phyloP scores from a whole-genome alignment of 257 asterid genomes.

The Leonotis leonurus region DNA sequence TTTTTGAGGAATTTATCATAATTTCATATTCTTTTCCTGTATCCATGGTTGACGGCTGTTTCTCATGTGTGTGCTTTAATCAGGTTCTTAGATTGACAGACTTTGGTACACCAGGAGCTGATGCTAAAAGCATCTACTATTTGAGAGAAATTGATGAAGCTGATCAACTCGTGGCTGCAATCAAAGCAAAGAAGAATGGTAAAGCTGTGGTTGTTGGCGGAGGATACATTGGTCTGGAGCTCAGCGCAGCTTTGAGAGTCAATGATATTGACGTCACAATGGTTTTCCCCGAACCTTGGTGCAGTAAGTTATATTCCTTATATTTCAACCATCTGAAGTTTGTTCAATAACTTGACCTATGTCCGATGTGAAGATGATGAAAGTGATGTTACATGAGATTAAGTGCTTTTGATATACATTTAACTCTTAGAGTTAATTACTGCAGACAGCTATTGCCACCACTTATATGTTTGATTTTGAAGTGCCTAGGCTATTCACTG shows the following conservation, averaged over 20 bases:
- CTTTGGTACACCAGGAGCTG: constrained; percentile 74
- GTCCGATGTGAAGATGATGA: background rate
- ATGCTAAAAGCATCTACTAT: constrained; percentile 66
- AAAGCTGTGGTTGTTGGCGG: constrained; percentile 88
- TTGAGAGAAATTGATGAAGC: constrained; percentile 80
- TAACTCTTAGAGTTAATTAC: too few species aligned
- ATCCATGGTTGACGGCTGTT: constrained; percentile 2
- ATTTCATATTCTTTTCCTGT: background rate
- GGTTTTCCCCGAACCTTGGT: constrained; percentile 96
- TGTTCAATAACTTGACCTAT: background rate
- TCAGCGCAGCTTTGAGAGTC: constrained; percentile 67
- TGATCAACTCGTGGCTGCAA: constrained; percentile 64
- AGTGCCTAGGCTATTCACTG: constrained; percentile 92
- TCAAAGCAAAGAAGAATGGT: constrained; percentile 56
- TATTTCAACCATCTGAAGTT: background rate
- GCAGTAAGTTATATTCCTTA: constrained; percentile 50
- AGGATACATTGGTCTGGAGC: constrained; percentile 88
- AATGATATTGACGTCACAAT: constrained; percentile 60
- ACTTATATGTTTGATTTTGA: constrained; percentile 18
- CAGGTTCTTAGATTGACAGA: constrained; percentile 69
- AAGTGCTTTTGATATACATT: background rate
- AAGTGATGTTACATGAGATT: background rate
- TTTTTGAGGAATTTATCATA: background rate
- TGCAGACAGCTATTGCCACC: too few species aligned
- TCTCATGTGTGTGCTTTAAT: background rate